Base-by-base conservation (phyloP, 1,139 yeast species). In the Suhomyces panamericanus region DNA sequence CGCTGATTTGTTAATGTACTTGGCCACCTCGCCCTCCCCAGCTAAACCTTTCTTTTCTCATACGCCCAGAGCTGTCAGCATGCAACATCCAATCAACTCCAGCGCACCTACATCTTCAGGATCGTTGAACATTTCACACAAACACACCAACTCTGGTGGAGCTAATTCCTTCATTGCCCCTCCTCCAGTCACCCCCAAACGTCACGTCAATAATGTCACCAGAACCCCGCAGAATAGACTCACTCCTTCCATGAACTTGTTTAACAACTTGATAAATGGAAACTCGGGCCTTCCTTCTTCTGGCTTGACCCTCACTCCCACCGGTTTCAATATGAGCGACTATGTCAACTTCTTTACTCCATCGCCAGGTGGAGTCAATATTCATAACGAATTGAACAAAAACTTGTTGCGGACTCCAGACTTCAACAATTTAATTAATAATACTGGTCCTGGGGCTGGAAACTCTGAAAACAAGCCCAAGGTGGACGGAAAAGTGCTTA, bases 1-100 rank as follows among this genome's bases (percentile, higher is more conserved):
- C 6, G 96, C 95, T 1, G 95, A 86, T 60, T 67, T 88, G 50
- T 73, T 88, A 49, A 78, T 88, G 81, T 88, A 80, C 61, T 72
- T 88, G 55, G 95, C 96, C 3, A 86, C 95, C 4, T 86, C 95
- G 3, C 96, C 96, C 1, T 85, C 93, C 0, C 89, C 91, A 0
- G 83, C 85, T 1, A 73, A 70, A 42, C 68, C 72, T 5, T 63
- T 59, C 53, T 64, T 56, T 48, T 57, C 64, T n/a, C 60, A 61
- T 47, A 70, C 75, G 8, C 76, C 78, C 53, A 55, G 68, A 33
- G 38, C 49, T 34, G 22, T 39, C 42, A 48, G 42, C 37, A 22
- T 39, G 5, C 43, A 35, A 24, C 42, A 41, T 24, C 40, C 45
- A 6, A 45, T 29, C 37, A 44, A 39, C 15, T 43, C 43, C 17